Base-by-base conservation (phyloP, 441 rosid genomes). In the Hypseocharis bilobata region DNA sequence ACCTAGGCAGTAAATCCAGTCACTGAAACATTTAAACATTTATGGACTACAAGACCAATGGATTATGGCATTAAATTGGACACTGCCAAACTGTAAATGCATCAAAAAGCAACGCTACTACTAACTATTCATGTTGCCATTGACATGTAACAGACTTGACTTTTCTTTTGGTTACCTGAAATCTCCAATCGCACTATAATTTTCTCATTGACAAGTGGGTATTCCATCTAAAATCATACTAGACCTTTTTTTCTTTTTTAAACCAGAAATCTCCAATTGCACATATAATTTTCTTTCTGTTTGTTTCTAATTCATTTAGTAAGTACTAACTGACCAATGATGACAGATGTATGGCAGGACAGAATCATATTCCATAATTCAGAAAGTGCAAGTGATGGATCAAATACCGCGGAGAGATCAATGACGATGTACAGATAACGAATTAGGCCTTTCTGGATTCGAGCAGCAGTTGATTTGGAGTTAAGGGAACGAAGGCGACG, bases 361-460 rank as follows among this genome's bases (percentile, higher is more conserved):
- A 2, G 1, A 34, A 34, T 34, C 40, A 34, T 34, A 34, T 52
- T 13, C 6, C 27, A 52, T 52, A 52, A 20, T 52, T 28, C 58
- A 52, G 27, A 52, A 23, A 17, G 58, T 23, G 58, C 58, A 54
- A 54, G 47, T 28, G 28, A 44, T 17, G 19, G 26, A 60, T 23
- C 11, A 58, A 26, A 62, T 76, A 89, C 96, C 89, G 82, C 72
- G 52, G 97, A 90, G 78, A 90, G 89, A 78, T 90, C 97, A 52
- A 88, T 76, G 71, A 92, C 86, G 30, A 89, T 67, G 77, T 84
- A 92, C 22, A 89, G 84, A 71, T 85, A 89, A 27, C 96, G 88
- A 69, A 89, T 92, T 67, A 92, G 96, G 38, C 97, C 98, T 76
- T 92, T 92, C 58, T 90, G 98, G 28, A 92, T 87, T 14, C 91